Conservation (phyloP, 2,329 filamentous ascomycete genomes). For the Talaromyces sp. region DNA sequence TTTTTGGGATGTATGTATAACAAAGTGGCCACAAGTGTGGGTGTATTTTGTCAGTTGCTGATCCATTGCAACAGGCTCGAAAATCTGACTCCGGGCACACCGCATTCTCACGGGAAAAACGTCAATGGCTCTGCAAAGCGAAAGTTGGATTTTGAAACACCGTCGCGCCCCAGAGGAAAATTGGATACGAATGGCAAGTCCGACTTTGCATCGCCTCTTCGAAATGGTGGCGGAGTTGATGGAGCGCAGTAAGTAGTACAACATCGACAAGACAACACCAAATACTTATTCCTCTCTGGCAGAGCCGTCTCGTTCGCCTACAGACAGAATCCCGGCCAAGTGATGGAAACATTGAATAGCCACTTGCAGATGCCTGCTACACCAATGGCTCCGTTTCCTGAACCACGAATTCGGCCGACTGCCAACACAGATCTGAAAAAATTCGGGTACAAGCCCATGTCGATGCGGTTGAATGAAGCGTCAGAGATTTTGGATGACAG, state of each 20-base stretch:
- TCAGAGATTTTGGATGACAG: slow-evolving; percentile 92
- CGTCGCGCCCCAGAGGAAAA: slow-evolving; percentile 37
- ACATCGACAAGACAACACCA: neutral
- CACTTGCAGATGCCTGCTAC: slow-evolving; percentile 63
- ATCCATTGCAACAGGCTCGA: slow-evolving; percentile 48
- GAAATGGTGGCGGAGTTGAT: slow-evolving; percentile 28
- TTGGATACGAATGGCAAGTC: slow-evolving; percentile 47
- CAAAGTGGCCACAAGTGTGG: no score
- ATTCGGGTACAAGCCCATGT: slow-evolving; percentile 83
- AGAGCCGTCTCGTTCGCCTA: slow-evolving; percentile 65
- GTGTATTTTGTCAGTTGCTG: slow-evolving; percentile 14
- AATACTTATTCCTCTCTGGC: slow-evolving; percentile 13
- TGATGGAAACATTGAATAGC: slow-evolving; percentile 75
- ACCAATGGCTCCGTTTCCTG: slow-evolving; percentile 64
- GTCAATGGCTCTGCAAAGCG: slow-evolving; percentile 46
- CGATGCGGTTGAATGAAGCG: slow-evolving; percentile 88
- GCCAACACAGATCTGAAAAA: slow-evolving; percentile 87
- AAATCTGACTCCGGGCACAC: slow-evolving; percentile 61
- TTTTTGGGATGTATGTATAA: slow-evolving; percentile 81
- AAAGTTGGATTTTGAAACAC: slow-evolving; percentile 46
- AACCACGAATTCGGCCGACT: slow-evolving; percentile 75
- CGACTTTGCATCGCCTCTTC: slow-evolving; percentile 31
- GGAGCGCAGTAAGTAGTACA: slow-evolving; percentile 31
- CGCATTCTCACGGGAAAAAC: slow-evolving; percentile 25
- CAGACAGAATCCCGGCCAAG: slow-evolving; percentile 71